Evolutionary conservation across 768 basidiomycete species (phyloP).

Genomic region (Leccinum olivaceopallidum): DNA sequence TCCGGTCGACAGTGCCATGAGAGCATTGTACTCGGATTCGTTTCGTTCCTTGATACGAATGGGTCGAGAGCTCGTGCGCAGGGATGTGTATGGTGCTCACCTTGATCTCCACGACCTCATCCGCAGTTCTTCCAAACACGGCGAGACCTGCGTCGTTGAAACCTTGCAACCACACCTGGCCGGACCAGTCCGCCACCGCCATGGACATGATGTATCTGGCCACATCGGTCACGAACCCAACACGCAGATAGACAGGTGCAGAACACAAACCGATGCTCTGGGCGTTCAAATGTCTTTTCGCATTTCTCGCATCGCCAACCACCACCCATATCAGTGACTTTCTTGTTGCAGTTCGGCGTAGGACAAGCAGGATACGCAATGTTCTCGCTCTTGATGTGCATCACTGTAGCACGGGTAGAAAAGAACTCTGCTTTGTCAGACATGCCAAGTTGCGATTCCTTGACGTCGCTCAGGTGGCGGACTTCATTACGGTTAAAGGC

Average conservation of each 20-base stretch:
- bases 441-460: constrained; percentile 71
- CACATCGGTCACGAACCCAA: constrained; percentile 5
- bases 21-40: constrained; percentile 54
- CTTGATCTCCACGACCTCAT: constrained; percentile 75
- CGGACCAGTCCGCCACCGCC: constrained; percentile 88
- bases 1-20: constrained; percentile 66
- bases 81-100: constrained; percentile 33
- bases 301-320: constrained; percentile 97
- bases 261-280: constrained; percentile 73
- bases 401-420: constrained; percentile 76
- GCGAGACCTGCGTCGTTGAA: constrained; percentile 90
- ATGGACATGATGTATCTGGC: constrained; percentile 77
- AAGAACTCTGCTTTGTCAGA: constrained; percentile 82
- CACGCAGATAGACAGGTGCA: not conserved
- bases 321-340: constrained; percentile 67
- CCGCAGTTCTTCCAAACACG: constrained; percentile 76
- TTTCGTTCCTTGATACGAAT: constrained; percentile 50
- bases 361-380: constrained; percentile 90
- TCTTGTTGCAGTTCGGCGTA: constrained; percentile 81
- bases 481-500: constrained; percentile 72
- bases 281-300: constrained; percentile 62
- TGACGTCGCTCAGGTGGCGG: constrained; percentile 74
- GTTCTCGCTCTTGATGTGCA: constrained; percentile 83
- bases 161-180: constrained; percentile 89
- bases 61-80: not conserved